Evolutionary conservation across 2,329 filamentous ascomycete species (phyloP).

Genomic region (Furcasterigmium furcatum): DNA sequence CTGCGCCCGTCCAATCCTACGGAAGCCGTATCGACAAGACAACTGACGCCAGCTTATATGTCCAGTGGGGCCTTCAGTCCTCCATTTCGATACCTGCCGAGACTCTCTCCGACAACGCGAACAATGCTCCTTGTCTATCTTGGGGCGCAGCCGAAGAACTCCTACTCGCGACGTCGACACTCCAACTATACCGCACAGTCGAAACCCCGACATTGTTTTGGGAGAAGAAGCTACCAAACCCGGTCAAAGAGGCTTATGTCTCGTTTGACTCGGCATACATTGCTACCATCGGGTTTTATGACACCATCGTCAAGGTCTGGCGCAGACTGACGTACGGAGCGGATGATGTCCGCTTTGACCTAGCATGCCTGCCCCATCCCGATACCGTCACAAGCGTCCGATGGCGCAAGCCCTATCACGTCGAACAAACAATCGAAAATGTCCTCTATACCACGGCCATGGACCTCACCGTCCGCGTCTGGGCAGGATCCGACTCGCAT

Average conservation of each 20-base stretch:
- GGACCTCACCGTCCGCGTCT: slow-evolving; percentile 78
- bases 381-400: slow-evolving; percentile 75
- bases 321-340: slow-evolving; percentile 78
- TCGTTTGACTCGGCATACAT: slow-evolving; percentile 88
- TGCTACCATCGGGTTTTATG: slow-evolving; percentile 74
- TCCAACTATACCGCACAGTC: slow-evolving; percentile 63
- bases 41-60: background rate
- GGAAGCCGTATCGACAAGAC: background rate
- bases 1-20: slow-evolving; percentile 21
- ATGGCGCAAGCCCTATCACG: slow-evolving; percentile 78
- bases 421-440: slow-evolving; percentile 78
- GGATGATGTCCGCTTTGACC: slow-evolving; percentile 83
- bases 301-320: slow-evolving; percentile 91
- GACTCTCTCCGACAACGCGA: no score
- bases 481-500: slow-evolving; percentile 73
- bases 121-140: slow-evolving; percentile 51
- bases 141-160: slow-evolving; percentile 89
- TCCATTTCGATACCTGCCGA: slow-evolving; percentile 44
- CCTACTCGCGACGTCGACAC: slow-evolving; percentile 66
- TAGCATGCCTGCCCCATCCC: slow-evolving; percentile 86
- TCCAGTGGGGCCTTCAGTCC: slow-evolving; percentile 62
- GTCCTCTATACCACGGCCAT: slow-evolving; percentile 86
- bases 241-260: slow-evolving; percentile 70
- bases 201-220: slow-evolving; percentile 59
- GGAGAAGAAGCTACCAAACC: slow-evolving; percentile 70